These are phyloP conservation scores for Sordaria brevicollis DNA, from an alignment of 495 filamentous ascomycete species.

Conservation along the genomic window DNA sequence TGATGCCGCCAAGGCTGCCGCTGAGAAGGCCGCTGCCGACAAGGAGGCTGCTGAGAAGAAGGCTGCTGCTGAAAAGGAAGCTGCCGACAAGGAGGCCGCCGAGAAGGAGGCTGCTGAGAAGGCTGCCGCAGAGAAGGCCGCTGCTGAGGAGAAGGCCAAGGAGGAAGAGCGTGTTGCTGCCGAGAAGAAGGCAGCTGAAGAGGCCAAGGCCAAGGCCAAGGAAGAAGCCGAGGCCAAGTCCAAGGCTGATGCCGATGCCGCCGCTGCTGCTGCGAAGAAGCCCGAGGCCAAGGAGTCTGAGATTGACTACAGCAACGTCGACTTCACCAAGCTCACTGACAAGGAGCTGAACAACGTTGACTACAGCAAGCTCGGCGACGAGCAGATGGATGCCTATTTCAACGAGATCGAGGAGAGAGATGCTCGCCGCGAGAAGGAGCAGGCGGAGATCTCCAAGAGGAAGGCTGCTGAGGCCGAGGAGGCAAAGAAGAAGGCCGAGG, in stretches of 20 bases:
- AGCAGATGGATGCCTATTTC: conserved; percentile 36
- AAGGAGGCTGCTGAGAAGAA: conserved; percentile 41
- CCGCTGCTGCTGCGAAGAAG: conserved; percentile 45
- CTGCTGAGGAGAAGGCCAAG: conserved; percentile 27
- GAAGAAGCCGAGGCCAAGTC: conserved; percentile 56
- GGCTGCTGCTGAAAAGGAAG: conserved; percentile 37
- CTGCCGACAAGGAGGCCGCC: conserved; percentile 31
- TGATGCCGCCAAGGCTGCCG: conserved; percentile 19
- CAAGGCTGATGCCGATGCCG: conserved; percentile 55
- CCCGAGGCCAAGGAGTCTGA: conserved; percentile 34
- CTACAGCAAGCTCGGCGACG: conserved; percentile 5
- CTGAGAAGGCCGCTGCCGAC: conserved; percentile 34
- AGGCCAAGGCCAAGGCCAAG: conserved; percentile 46
- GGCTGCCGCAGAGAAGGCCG: conserved; percentile 32
- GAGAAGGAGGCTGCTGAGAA: conserved; percentile 32
- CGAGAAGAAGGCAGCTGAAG: conserved; percentile 51
- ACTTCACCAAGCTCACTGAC: conserved; percentile 26
- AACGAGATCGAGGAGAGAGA: conserved; percentile 45
- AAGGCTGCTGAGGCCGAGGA: conserved; percentile 42
- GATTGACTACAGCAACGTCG: conserved; percentile 31
- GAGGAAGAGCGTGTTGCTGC: conserved; percentile 28
- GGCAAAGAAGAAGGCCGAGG: conserved; percentile 48
- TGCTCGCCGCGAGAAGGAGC: conserved; percentile 39
- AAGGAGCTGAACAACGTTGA: conserved; percentile 2
- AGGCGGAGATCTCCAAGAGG: conserved; percentile 51